These are phyloP conservation scores for Neonectria neomacrospora DNA, from an alignment of 2,329 filamentous ascomycete species.

Conservation along the genomic window DNA sequence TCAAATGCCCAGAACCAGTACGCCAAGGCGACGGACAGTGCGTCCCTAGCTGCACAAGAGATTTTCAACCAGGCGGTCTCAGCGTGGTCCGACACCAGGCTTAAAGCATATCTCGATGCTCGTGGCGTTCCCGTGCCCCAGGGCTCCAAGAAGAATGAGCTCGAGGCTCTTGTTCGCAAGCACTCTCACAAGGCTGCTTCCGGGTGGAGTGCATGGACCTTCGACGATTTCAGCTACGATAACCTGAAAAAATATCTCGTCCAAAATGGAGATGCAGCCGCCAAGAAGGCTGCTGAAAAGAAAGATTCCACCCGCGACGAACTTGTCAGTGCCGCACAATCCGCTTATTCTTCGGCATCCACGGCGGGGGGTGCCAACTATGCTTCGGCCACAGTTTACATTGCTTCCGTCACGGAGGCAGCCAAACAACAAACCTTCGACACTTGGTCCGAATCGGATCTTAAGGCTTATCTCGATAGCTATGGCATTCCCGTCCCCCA, in stretches of 20 bases:
- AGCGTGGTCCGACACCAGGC: conserved; percentile 78
- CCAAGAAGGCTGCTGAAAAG: conserved; percentile 70
- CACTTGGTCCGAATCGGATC: conserved; percentile 76
- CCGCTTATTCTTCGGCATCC: conserved; percentile 69
- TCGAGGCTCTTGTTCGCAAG: conserved; percentile 79
- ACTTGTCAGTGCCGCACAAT: conserved; percentile 72
- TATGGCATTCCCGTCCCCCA: conserved; percentile 78
- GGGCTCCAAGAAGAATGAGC: conserved; percentile 75
- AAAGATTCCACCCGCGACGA: conserved; percentile 77
- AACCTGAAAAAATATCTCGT: conserved; percentile 71
- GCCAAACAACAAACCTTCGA: conserved; percentile 76
- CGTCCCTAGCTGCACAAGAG: conserved; percentile 69
- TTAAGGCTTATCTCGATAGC: conserved; percentile 83
- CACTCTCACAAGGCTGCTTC: conserved; percentile 75
- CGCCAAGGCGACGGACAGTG: conserved; percentile 78
- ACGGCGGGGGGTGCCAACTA: conserved; percentile 66
- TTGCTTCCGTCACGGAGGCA: conserved; percentile 71
- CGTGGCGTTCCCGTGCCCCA: conserved; percentile 82
- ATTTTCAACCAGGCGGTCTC: conserved; percentile 72
- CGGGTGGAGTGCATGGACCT: conserved; percentile 79
- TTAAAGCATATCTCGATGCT: conserved; percentile 82
- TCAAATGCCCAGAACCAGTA: conserved; percentile 80
- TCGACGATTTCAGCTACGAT: conserved; percentile 79
- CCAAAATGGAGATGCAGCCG: conserved; percentile 63
- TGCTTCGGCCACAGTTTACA: conserved; percentile 77